phyloP scores from a whole-genome alignment of 257 asterid species.

The Petunia axillaris region DNA sequence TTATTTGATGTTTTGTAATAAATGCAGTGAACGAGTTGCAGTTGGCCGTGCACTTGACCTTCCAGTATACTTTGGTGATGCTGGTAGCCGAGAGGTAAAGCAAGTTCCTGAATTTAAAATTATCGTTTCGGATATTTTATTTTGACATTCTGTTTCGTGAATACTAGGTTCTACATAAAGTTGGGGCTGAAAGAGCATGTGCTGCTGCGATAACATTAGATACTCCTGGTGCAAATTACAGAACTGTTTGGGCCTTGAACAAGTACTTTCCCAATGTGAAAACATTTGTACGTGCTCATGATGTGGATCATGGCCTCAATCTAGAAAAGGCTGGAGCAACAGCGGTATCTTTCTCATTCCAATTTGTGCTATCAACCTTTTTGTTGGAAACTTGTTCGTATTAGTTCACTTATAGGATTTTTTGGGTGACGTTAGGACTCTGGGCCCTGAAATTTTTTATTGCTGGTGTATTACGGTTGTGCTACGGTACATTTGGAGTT shows the following conservation, averaged over 20 bases:
- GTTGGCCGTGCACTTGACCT: slow-evolving; percentile 98
- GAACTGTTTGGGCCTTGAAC: slow-evolving; percentile 99
- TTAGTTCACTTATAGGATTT: slow-evolving; percentile 4
- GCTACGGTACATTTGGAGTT: neutral
- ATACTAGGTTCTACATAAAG: slow-evolving; percentile 91
- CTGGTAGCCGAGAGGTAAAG: slow-evolving; percentile 97
- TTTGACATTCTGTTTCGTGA: slow-evolving; percentile 31
- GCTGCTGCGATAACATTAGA: slow-evolving; percentile 98
- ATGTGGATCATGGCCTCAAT: slow-evolving; percentile 96
- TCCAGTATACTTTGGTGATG: slow-evolving; percentile 99
- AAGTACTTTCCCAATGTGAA: slow-evolving; percentile 92
- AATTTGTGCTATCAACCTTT: slow-evolving; percentile 16
- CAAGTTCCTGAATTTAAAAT: slow-evolving; percentile 28
- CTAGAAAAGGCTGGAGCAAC: slow-evolving; percentile 99
- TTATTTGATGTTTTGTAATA: slow-evolving; percentile 1
- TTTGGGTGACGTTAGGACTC: neutral
- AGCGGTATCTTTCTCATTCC: slow-evolving; percentile 62
- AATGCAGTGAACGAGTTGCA: slow-evolving; percentile 89
- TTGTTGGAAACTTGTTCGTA: slow-evolving; percentile 15
- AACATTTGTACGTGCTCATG: slow-evolving; percentile 99
- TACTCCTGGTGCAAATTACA: slow-evolving; percentile 98
- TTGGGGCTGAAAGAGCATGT: slow-evolving; percentile 98
- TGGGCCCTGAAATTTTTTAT: neutral
- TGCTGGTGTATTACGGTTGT: neutral
- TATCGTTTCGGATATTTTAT: slow-evolving; percentile 24